Base-by-base conservation (phyloP, 345 rosid genomes). In the Eucalyptus marginata region DNA sequence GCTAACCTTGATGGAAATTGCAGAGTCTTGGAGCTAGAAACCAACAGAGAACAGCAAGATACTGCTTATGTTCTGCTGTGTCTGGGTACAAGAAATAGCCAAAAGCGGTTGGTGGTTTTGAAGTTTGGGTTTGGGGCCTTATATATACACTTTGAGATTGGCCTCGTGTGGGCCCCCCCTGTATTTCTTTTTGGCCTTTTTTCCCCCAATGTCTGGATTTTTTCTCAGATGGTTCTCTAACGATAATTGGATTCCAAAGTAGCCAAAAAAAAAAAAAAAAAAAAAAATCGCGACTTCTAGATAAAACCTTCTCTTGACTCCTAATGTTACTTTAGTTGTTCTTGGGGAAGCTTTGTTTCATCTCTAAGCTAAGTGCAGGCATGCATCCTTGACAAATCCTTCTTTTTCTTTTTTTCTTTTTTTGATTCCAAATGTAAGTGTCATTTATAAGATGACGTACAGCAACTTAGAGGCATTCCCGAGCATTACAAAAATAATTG, bases 221-320 rank as follows among this genome's bases (percentile, higher is more conserved):
- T 86, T 87, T 50, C 33, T 14, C 86, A 52, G 88, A 87, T 81
- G 64, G 91, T 90, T 92, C 90, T 86, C 89, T 50, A 89, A 90
- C 88, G 91, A 85, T 15, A 89, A 92, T 88, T 13, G 86, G 92
- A 92, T 92, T 90, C 90, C 90, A 86, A 91, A 86, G 92, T 86
- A 27, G 91, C 87, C 90, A 89, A 91, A 50, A 71, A 49, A 16
- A 15, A 10, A 25, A 71, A 49, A 16, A 15, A 10, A 25, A 46
- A 33, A 40, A 13, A 15, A 22, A 13, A 31, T 16, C 24, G 81
- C 87, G 36, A n/a, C 84, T 52, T 86, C 83, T 62, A 91, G 92
- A 92, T 92, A 90, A 92, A 87, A 51, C 88, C 87, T 59, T 64
- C 87, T 89, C 46, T 76, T 76, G 46, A 76, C 47, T 76, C 8